Evolutionary conservation across 2,329 filamentous ascomycete genomes (phyloP), one percentile per base, ranked within the genome.

Genomic region (Calcarisporium arbuscula): DNA sequence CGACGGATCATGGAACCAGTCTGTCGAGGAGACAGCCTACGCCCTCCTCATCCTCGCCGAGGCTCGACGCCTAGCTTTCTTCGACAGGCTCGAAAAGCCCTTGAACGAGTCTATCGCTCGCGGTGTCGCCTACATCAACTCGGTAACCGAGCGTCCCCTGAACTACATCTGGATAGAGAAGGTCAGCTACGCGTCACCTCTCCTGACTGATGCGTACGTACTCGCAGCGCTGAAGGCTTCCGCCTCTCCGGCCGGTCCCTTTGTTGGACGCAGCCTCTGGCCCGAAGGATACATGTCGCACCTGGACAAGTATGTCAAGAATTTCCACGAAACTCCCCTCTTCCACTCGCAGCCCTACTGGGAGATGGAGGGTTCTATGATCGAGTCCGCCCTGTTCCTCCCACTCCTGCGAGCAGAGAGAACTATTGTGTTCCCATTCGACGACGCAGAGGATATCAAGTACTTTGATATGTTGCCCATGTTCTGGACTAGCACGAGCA

Each of bases 111-210:
- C 35, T 15, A 41, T 43, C 8, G 20, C 26, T 2, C 30, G 25
- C 18, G 41, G 34, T n/a, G 35, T 30, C 19, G 27, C 21, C 5
- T 43, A 32, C 23, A 20, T 43, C n/a, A 28, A 29, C 9, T 28
- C 36, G 5, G n/a, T n/a, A n/a, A n/a, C n/a, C n/a, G n/a, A n/a
- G n/a, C n/a, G n/a, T n/a, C n/a, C n/a, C n/a, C n/a, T n/a, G n/a
- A 20, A 19, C 15, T n/a, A n/a, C 5, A 18, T 41, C 15, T 47
- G 44, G 44, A 42, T 42, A 17, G 40, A 40, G 29, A 47, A 47
- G 28, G 36, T 41, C n/a, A 43, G 27, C 25, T 47, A 45, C 21
- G 28, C 19, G 6, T 36, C 35, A 4, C 28, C 29, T 11, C 19
- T 38, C 11, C 28, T 46, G n/a, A 15, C 39, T 14, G 30, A 46